Evolutionary conservation across 2,329 filamentous ascomycete genomes (phyloP), one percentile per base, ranked within the genome.

Genomic region (Nannizzia gypsea): DNA sequence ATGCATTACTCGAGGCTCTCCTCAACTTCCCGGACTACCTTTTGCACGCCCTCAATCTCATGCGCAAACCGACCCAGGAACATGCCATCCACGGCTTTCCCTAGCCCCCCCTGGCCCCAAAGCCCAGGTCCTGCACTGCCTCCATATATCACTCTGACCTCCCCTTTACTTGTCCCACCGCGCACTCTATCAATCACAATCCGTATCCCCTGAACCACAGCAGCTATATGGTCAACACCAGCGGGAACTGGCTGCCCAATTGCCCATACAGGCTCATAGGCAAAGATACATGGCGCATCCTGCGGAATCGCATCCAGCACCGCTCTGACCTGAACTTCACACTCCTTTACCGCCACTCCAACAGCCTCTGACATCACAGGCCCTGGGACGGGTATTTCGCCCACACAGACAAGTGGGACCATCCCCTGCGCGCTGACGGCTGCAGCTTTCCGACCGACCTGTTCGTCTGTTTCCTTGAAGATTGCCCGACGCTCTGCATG

Each of bases 251-350:
- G 76, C 8, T 88, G 85, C 0, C 89, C 89, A 71, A 93, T 95
- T 0, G 89, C 89, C 89, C 89, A 95, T 1, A 93, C 88, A 6
- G 89, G 89, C 76, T 95, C 89, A 69, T 95, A 95, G 0, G 89
- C 89, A 60, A 95, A 79, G 5, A 92, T 81, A 3, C 93, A 80
- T 55, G 90, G 85, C 0, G 83, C 81, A 15, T 83, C 77, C 9
- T 77, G 76, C 0, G 84, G 80, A 6, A 92, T 75, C 0, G 78
- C 80, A 0, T 75, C 74, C 57, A 93, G 70, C 1, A 89, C 83
- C 1, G 82, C 76, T 42, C 78, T 77, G 60, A 95, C 78, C 72
- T 92, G 88, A 3, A 75, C 73, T 38, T 75, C 77, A 66, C 88
- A 88, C 71, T 91, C 86, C 13, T 77, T 72, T 1, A 89, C 80